Evolutionary conservation across 805 yeast genomes (phyloP), one percentile per base, ranked within the genome.

Genomic region (Candida multigemmis): DNA sequence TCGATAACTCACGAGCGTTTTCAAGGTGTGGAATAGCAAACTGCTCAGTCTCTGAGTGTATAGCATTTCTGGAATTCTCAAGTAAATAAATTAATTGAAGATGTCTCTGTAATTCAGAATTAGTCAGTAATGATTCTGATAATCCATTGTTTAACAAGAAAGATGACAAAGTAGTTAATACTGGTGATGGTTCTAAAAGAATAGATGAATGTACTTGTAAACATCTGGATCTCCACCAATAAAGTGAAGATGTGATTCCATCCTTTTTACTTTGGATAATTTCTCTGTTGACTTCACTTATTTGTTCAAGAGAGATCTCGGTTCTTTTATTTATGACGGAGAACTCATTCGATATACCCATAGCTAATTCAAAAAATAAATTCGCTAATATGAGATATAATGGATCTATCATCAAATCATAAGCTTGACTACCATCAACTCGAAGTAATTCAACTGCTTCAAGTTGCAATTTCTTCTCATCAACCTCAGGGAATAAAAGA

Each of bases 171-270:
- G 69, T 42, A 0, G 69, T 47, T 20, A 71, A 41, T 11, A 62
- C 52, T 21, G 77, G 71, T 1, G 79, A 65, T 15, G 72, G 67
- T 40, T 82, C 89, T 3, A 74, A 66, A 22, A 74, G 57, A n/a
- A 80, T 46, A 0, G 85, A 71, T 30, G 68, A 56, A 31, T 78
- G 87, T 0, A 71, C 65, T 40, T 77, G 75, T 19, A 80, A 45
- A 3, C 77, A 72, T 50, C 93, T 66, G 5, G 79, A 56, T 46
- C 83, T 66, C 91, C 91, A 82, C 89, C 91, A 82, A 23, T 59
- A 57, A 3, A 68, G 19, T n/a, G n/a, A n/a, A n/a, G n/a, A n/a
- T n/a, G n/a, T n/a, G n/a, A n/a, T n/a, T n/a, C n/a, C n/a, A n/a
- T n/a, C n/a, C n/a, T n/a, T 21, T 6, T 12, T 15, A 4, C 12